phyloP scores from a whole-genome alignment of 2,329 filamentous ascomycete species.

The Fusarium verrucosum region DNA sequence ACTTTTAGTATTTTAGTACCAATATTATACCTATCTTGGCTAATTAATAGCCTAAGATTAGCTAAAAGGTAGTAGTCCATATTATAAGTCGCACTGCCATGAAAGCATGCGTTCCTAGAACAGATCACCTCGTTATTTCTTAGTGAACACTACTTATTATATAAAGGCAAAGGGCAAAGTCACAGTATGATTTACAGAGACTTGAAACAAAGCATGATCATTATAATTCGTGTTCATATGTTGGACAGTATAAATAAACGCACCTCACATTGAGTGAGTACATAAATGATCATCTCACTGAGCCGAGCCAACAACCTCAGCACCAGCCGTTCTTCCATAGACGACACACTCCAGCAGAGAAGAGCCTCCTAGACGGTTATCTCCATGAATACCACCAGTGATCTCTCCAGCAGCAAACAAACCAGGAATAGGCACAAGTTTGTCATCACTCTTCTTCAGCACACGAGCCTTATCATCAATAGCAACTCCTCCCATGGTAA shows the following conservation, averaged over 20 bases:
- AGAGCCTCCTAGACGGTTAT: constrained; percentile 69
- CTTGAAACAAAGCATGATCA: not conserved
- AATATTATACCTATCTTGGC: too few species aligned
- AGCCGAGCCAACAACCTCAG: constrained; percentile 24
- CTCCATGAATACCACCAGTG: constrained; percentile 71
- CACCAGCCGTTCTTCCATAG: constrained; percentile 67
- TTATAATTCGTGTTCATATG: not conserved
- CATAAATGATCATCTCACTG: not conserved
- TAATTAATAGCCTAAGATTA: too few species aligned
- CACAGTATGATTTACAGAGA: too few species aligned
- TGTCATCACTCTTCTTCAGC: constrained; percentile 50
- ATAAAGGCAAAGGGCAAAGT: not conserved
- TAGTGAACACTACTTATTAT: too few species aligned
- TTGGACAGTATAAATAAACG: constrained; percentile 12
- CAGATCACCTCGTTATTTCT: too few species aligned
- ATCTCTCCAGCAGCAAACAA: constrained; percentile 72
- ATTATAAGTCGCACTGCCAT: too few species aligned
- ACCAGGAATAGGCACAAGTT: constrained; percentile 59
- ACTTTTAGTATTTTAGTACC: too few species aligned
- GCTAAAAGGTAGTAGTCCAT: too few species aligned
- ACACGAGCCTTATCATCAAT: constrained; percentile 65
- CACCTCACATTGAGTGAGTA: constrained; percentile 39
- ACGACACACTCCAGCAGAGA: constrained; percentile 71
- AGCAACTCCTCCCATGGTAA: constrained; percentile 72
- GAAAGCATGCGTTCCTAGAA: too few species aligned